These are phyloP conservation scores for Chaetomium globosum DNA, from an alignment of 2,329 filamentous ascomycete species.

Conservation along the genomic window DNA sequence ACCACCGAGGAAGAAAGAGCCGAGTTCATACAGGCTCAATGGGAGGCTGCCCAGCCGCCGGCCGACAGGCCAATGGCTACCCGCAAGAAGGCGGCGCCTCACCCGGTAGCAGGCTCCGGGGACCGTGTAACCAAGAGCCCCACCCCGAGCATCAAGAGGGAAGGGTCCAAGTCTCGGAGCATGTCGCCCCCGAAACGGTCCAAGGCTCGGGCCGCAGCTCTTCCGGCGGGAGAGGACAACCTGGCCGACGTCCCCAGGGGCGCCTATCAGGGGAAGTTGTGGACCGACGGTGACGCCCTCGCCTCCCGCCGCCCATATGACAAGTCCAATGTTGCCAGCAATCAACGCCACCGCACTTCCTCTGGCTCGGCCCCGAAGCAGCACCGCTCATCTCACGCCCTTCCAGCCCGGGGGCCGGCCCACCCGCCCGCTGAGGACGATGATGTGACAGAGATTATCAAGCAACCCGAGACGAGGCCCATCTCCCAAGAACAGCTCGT, in stretches of 20 bases:
- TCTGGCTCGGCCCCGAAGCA: conserved; percentile 24
- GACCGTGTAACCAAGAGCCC: conserved; percentile 20
- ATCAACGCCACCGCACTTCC: conserved; percentile 27
- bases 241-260: conserved; percentile 29
- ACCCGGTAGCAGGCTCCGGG: no score
- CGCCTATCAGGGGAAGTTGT: conserved; percentile 30
- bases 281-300: conserved; percentile 28
- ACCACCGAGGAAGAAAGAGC: conserved; percentile 22
- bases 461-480: conserved; percentile 64
- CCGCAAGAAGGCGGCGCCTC: background rate
- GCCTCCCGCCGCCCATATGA: conserved; percentile 27
- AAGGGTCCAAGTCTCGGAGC: conserved; percentile 27
- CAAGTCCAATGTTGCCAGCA: conserved; percentile 33
- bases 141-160: conserved; percentile 28
- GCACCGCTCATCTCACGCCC: conserved; percentile 22
- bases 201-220: conserved; percentile 25
- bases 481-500: conserved; percentile 79
- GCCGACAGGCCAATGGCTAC: background rate
- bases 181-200: conserved; percentile 31
- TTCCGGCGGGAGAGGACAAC: conserved; percentile 6
- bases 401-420: conserved; percentile 15
- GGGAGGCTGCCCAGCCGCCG: conserved; percentile 22
- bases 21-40: conserved; percentile 16
- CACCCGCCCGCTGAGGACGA: conserved; percentile 26
- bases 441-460: conserved; percentile 34